Conservation (phyloP, 208 protist species). For the Crithidia thermophila region DNA sequence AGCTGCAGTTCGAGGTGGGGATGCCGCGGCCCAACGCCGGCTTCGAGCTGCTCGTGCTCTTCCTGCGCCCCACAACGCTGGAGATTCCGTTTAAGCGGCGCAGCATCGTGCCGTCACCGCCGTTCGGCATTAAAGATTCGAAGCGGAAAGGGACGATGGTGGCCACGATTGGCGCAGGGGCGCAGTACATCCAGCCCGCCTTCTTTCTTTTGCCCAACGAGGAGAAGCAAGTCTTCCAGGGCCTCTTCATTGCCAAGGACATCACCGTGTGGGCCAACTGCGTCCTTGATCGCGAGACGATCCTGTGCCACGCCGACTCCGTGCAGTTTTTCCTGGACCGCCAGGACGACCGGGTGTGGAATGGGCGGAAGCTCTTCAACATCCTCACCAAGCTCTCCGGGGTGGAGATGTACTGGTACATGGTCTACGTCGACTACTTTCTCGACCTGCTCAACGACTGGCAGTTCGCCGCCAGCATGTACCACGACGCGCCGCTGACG, state of each 20-base stretch:
- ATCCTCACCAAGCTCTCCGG: constrained; percentile 58
- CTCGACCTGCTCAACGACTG: constrained; percentile 85
- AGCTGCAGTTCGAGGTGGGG: constrained; percentile 67
- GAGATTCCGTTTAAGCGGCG: constrained; percentile 86
- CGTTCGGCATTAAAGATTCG: constrained; percentile 85
- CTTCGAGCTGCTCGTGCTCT: constrained; percentile 82
- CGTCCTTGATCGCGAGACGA: constrained; percentile 61
- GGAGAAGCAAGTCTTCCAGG: constrained; percentile 67
- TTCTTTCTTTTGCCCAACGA: constrained; percentile 68
- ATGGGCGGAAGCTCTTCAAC: constrained; percentile 79
- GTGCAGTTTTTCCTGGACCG: constrained; percentile 83
- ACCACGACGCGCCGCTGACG: constrained; percentile 74
- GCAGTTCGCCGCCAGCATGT: constrained; percentile 84
- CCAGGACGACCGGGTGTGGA: constrained; percentile 75
- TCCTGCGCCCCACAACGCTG: constrained; percentile 66
- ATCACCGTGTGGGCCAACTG: constrained; percentile 71
- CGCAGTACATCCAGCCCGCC: constrained; percentile 84
- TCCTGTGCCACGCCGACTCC: constrained; percentile 53
- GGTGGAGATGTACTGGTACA: constrained; percentile 75
- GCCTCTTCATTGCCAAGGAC: constrained; percentile 64
- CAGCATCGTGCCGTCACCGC: constrained; percentile 65
- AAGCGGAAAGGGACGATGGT: constrained; percentile 62
- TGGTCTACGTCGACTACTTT: constrained; percentile 82
- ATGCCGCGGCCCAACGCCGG: constrained; percentile 68
- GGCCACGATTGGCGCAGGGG: constrained; percentile 59